Conservation (phyloP, 2,329 filamentous ascomycete genomes). For the Delphinella strobiligena region DNA sequence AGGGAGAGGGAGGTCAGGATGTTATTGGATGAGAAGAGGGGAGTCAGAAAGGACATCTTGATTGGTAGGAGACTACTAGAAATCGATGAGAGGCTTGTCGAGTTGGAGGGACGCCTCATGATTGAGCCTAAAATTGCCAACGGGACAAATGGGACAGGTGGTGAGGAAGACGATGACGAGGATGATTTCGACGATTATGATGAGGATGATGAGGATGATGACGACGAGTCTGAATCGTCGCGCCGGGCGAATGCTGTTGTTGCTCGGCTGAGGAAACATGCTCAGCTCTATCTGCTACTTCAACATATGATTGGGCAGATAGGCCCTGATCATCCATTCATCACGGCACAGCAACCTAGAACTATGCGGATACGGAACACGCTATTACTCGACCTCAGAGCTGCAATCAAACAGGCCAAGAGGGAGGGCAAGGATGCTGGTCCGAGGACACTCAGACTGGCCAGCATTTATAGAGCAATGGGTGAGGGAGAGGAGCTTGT, state of each 20-base stretch:
- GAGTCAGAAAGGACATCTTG: conserved; percentile 52
- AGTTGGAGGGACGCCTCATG: conserved; percentile 52
- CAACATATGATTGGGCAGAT: conserved; percentile 38
- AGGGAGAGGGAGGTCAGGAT: conserved; percentile 50
- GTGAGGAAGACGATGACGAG: conserved; percentile 21
- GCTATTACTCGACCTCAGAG: conserved; percentile 52
- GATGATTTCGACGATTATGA: conserved; percentile 22
- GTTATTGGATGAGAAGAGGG: conserved; percentile 54
- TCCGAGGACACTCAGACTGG: conserved; percentile 40
- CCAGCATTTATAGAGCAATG: conserved; percentile 50
- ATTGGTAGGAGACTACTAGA: conserved; percentile 52
- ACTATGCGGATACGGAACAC: conserved; percentile 48
- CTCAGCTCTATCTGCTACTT: conserved; percentile 46
- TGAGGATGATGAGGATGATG: conserved; percentile 21
- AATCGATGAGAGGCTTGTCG: conserved; percentile 48
- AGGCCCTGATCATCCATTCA: conserved; percentile 49
- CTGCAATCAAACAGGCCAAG: conserved; percentile 47
- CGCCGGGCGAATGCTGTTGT: conserved; percentile 13
- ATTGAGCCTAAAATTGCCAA: conserved; percentile 27
- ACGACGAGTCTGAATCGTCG: conserved; percentile 14
- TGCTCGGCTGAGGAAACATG: conserved; percentile 41
- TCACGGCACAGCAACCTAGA: conserved; percentile 44
- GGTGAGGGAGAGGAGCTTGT: conserved; percentile 48
- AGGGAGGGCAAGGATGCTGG: conserved; percentile 24
- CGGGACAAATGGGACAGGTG: conserved; percentile 11